Base-by-base conservation (phyloP, 805 yeast genomes). In the Saccharomycopsis javanensis region DNA sequence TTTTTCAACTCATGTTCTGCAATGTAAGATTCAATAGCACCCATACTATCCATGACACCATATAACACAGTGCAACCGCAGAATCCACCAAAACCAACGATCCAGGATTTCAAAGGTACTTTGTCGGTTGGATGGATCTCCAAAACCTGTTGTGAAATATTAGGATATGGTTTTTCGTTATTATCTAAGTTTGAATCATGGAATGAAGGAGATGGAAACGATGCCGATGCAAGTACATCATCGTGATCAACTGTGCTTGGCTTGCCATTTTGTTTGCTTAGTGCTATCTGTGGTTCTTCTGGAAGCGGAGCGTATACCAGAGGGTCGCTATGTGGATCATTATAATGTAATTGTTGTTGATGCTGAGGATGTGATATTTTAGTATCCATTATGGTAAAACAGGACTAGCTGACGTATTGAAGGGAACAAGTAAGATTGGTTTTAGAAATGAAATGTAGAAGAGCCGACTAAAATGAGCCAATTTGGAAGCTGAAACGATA, bases 11-110 rank as follows among this genome's bases (percentile, higher is more conserved):
- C 88, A 66, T 83, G 77, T 11, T 69, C 70, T 7, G 80, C 74
- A 8, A 84, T 72, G 62, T 82, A 81, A 0, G 84, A 75, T 67
- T 84, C 83, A 42, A 84, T 74, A 3, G 81, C 85, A 61, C 89
- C 88, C 42, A 78, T 71, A 1, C 83, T 68, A 63, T 83, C 83
- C 59, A 80, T 67, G 37, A 80, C 62, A 1, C 90, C 89, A 58
- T 82, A 76, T 48, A 73, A 72, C 1, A 79, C 78, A 1, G 76
- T 69, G 37, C 79, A 71, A 0, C 87, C 88, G 46, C 79, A 66
- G 63, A 81, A 82, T 2, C 80, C 72, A 1, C 88, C 89, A 27
- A 81, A 66, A 0, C 81, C 77, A 1, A 81, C 84, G 2, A 68
- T 58, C 71, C 82, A 80, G 0, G 88, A 87, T 58, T 66, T 63